Percentiles rank a stretch among this genome's conserved stretches.
Conservation (phyloP, 1,139 yeast species). For the Kodamaea alishanica region DNA sequence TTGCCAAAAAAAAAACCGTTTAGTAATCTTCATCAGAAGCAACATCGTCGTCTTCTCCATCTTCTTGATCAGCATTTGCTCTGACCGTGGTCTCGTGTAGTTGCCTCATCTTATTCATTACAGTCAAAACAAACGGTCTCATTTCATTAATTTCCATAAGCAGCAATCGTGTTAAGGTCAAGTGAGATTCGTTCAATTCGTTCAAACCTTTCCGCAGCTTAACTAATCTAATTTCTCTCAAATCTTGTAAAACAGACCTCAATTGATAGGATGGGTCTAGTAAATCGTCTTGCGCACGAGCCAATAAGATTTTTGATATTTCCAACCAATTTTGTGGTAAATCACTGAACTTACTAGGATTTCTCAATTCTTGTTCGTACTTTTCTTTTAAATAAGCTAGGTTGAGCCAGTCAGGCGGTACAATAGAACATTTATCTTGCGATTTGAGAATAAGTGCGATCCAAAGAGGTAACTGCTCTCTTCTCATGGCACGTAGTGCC, state of each 20-base stretch:
- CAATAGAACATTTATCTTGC: constrained; percentile 81
- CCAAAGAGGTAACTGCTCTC: constrained; percentile 81
- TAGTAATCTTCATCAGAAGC: constrained; percentile 13
- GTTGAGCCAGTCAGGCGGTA: constrained; percentile 86
- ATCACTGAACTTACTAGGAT: constrained; percentile 58
- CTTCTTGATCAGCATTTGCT: constrained; percentile 16
- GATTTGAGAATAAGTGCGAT: constrained; percentile 76
- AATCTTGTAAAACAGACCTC: constrained; percentile 71
- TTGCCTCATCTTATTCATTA: constrained; percentile 72
- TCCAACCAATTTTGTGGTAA: constrained; percentile 92
- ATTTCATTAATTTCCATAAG: constrained; percentile 83
- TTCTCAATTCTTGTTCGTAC: constrained; percentile 64
- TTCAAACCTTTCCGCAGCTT: constrained; percentile 78
- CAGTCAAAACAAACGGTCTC: constrained; percentile 71
- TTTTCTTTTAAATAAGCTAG: constrained; percentile 50
- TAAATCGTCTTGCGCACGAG: constrained; percentile 72
- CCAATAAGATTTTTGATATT: constrained; percentile 61
- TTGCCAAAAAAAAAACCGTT: not conserved
- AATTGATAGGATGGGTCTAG: constrained; percentile 61
- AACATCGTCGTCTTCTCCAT: constrained; percentile 23
- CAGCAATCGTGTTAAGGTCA: constrained; percentile 80
- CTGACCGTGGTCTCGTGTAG: constrained; percentile 41
- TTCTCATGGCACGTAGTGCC: constrained; percentile 61
- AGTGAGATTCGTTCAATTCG: constrained; percentile 76
- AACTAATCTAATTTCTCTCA: constrained; percentile 76